Conservation (phyloP, 331 rosid species). For the Quercus phellos region DNA sequence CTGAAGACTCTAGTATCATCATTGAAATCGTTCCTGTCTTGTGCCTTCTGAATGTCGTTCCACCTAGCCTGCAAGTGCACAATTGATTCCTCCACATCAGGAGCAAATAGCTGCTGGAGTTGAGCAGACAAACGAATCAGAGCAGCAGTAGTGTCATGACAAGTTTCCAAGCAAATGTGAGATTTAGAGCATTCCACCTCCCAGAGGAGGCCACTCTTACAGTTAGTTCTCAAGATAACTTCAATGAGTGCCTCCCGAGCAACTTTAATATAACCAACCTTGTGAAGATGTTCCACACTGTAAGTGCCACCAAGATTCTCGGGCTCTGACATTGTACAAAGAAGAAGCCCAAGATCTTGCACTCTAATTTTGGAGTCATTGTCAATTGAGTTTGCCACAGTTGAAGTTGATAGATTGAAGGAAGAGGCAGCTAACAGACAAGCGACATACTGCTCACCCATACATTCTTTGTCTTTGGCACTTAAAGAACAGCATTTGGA, state of each 20-base stretch:
- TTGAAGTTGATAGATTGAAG: constrained; percentile 63
- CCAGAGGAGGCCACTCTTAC: constrained; percentile 73
- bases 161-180: constrained; percentile 68
- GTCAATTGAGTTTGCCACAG: constrained; percentile 37
- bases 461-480: constrained; percentile 37
- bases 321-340: constrained; percentile 40
- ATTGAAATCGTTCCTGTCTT: constrained; percentile 41
- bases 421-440: constrained; percentile 90
- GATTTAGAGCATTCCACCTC: constrained; percentile 72
- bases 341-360: constrained; percentile 79
- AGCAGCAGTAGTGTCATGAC: constrained; percentile 77
- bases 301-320: constrained; percentile 46
- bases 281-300: constrained; percentile 56
- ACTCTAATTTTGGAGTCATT: constrained; percentile 46
- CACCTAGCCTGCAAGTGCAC: constrained; percentile 94
- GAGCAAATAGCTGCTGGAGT: constrained; percentile 87
- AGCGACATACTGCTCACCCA: constrained; percentile 48
- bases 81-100: constrained; percentile 85
- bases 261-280: constrained; percentile 74
- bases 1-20: constrained; percentile 27
- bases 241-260: constrained; percentile 79
- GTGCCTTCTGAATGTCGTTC: constrained; percentile 72
- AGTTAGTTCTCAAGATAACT: constrained; percentile 71
- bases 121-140: constrained; percentile 76
- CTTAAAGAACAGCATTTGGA: constrained; percentile 41